phyloP scores from a whole-genome alignment of 495 filamentous ascomycete genomes.

The Collariella sp. region DNA sequence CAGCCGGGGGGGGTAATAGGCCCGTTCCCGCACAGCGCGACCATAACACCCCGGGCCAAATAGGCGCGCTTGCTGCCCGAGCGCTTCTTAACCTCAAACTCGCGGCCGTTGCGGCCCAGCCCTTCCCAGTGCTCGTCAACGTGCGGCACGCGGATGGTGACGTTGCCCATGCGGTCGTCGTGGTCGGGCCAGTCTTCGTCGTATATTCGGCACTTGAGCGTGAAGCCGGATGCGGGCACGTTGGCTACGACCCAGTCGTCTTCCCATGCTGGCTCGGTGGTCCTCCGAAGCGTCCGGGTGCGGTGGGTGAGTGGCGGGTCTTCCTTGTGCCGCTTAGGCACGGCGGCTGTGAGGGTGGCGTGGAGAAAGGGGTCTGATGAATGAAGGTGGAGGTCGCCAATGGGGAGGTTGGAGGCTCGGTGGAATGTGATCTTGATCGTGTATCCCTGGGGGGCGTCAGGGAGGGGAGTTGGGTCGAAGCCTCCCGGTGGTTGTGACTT shows the following conservation, averaged over 20 bases:
- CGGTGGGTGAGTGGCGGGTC: constrained; percentile 63
- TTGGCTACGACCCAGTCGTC: constrained; percentile 81
- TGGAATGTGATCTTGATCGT: constrained; percentile 82
- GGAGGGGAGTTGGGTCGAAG: constrained; percentile 69
- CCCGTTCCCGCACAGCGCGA: constrained; percentile 47
- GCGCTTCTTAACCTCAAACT: constrained; percentile 70
- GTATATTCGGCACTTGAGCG: constrained; percentile 69
- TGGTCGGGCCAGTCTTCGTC: constrained; percentile 85
- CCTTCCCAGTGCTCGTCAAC: constrained; percentile 60
- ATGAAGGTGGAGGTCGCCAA: constrained; percentile 65
- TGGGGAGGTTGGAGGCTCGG: constrained; percentile 66
- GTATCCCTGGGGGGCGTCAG: constrained; percentile 63
- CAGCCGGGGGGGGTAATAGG: constrained; percentile 46
- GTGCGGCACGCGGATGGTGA: constrained; percentile 51
- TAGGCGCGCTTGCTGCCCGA: constrained; percentile 82
- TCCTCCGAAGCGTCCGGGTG: constrained; percentile 63
- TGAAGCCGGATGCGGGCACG: constrained; percentile 68
- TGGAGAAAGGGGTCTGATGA: constrained; percentile 79
- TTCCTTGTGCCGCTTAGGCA: constrained; percentile 70
- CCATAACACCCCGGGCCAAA: constrained; percentile 52
- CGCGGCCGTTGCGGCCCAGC: constrained; percentile 45
- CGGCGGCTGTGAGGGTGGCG: constrained; percentile 53
- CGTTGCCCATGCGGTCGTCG: constrained; percentile 81
- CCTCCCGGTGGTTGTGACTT: constrained; percentile 66
- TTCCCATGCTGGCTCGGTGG: constrained; percentile 70